Percentiles rank a stretch among this genome's conserved stretches.
These are phyloP conservation scores for Aspergillus asperescens DNA, from an alignment of 495 filamentous ascomycete genomes.

Conservation along the genomic window DNA sequence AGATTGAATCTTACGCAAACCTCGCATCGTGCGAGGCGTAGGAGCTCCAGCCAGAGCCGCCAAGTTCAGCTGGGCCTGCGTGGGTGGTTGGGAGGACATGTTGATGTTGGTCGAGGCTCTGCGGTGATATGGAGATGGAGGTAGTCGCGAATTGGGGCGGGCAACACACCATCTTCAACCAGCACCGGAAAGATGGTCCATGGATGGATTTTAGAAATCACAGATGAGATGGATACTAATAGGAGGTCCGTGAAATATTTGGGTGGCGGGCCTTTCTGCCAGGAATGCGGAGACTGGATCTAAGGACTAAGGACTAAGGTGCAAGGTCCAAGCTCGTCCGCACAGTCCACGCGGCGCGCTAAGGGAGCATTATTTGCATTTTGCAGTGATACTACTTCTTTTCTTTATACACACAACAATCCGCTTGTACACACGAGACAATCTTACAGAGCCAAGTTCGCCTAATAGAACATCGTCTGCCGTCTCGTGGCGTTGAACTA, in stretches of 20 bases:
- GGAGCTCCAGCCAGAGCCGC: slow-evolving; percentile 34
- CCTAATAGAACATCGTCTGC: too few species aligned
- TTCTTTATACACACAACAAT: too few species aligned
- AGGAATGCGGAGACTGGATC: slow-evolving; percentile 25
- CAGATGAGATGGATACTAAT: too few species aligned
- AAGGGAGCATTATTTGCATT: too few species aligned
- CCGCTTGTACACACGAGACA: too few species aligned
- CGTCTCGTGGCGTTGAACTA: too few species aligned
- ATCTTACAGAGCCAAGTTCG: too few species aligned
- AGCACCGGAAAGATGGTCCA: slow-evolving; percentile 11
- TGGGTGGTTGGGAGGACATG: slow-evolving; percentile 21
- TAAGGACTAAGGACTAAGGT: neutral
- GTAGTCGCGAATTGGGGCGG: neutral
- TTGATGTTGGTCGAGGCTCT: neutral
- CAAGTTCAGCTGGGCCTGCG: slow-evolving; percentile 25
- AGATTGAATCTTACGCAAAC: slow-evolving; percentile 50
- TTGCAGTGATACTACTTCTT: too few species aligned
- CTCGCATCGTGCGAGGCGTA: slow-evolving; percentile 45
- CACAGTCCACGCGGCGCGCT: too few species aligned
- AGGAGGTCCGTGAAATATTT: neutral
- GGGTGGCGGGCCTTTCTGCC: slow-evolving; percentile 14
- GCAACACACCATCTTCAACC: slow-evolving; percentile 15
- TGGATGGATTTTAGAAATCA: neutral
- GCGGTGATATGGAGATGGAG: slow-evolving; percentile 1
- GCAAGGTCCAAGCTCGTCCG: slow-evolving; percentile 2